Evolutionary conservation across 2,329 filamentous ascomycete genomes (phyloP).

Genomic region (Chalara sp.): DNA sequence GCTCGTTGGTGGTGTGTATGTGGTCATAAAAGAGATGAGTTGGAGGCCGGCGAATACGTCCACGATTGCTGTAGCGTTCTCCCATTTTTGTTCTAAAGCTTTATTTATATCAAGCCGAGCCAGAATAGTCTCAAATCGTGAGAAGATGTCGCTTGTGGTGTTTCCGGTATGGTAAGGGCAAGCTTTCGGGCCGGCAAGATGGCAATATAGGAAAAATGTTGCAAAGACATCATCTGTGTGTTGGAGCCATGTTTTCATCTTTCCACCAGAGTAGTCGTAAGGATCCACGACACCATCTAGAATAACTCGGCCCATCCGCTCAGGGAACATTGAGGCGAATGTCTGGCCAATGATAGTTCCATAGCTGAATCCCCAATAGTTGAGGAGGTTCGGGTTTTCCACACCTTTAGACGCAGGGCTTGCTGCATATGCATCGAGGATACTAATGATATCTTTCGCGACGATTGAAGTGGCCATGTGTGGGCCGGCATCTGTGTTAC

Average conservation of each 20-base stretch:
- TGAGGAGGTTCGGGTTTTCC: conserved; percentile 22
- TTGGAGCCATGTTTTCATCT: conserved; percentile 30
- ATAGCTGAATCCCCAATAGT: conserved; percentile 45
- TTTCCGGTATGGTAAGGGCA: conserved; percentile 17
- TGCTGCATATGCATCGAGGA: conserved; percentile 22
- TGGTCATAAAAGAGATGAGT: not conserved
- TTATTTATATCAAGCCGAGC: conserved; percentile 8
- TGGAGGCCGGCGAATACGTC: not conserved
- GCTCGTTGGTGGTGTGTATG: not conserved
- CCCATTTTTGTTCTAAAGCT: conserved; percentile 9
- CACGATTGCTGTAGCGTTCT: conserved; percentile 10
- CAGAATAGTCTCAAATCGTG: conserved; percentile 14
- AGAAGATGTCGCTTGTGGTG: conserved; percentile 15
- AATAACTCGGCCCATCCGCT: conserved; percentile 34
- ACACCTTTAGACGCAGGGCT: conserved; percentile 7
- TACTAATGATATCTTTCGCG: conserved; percentile 26
- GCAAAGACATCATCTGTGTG: conserved; percentile 17
- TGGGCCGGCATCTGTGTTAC: conserved; percentile 32
- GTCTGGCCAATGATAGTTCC: conserved; percentile 35
- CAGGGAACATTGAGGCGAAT: conserved; percentile 37
- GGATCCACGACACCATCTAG: conserved; percentile 19
- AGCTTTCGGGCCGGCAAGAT: conserved; percentile 24
- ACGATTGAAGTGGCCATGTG: conserved; percentile 22
- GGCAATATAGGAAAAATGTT: conserved; percentile 21
- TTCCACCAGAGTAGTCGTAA: conserved; percentile 26